These are phyloP conservation scores for Phylloporus scabripes DNA, from an alignment of 768 basidiomycete genomes.

Conservation along the genomic window DNA sequence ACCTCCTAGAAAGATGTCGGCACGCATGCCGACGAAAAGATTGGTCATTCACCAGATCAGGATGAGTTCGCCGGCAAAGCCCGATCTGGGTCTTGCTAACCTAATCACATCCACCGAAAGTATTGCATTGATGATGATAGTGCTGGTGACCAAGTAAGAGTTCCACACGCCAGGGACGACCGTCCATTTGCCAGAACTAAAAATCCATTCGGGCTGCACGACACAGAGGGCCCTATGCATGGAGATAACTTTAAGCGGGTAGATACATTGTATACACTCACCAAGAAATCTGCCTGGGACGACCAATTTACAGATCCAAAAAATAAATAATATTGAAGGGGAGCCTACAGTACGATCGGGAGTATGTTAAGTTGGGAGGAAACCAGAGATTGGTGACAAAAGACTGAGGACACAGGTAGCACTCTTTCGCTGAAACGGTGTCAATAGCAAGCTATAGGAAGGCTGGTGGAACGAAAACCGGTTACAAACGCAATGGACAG, in stretches of 20 bases:
- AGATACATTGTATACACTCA: constrained; percentile 3
- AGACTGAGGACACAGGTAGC: background rate
- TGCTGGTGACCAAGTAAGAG: background rate
- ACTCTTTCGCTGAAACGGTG: background rate
- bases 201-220: background rate
- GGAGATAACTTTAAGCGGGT: background rate
- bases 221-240: background rate
- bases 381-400: background rate
- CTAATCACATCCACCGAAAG: background rate
- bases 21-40: background rate
- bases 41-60: constrained; percentile 7
- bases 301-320: background rate
- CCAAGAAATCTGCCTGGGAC: background rate
- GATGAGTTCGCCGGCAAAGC: background rate
- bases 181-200: background rate
- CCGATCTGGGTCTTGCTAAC: background rate
- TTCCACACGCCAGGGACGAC: background rate
- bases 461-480: constrained; percentile 1
- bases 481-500: background rate
- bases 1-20: background rate
- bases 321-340: constrained; percentile 2
- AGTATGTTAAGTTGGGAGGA: background rate
- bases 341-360: background rate
- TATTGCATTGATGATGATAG: too few relatives aligned
- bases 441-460: constrained; percentile 12